A percentile compares a stretch with the other conserved stretches of the same genome.
These are phyloP conservation scores for Vitis hybrid DNA, from an alignment of 177 flowering plant species.

Conservation along the genomic window DNA sequence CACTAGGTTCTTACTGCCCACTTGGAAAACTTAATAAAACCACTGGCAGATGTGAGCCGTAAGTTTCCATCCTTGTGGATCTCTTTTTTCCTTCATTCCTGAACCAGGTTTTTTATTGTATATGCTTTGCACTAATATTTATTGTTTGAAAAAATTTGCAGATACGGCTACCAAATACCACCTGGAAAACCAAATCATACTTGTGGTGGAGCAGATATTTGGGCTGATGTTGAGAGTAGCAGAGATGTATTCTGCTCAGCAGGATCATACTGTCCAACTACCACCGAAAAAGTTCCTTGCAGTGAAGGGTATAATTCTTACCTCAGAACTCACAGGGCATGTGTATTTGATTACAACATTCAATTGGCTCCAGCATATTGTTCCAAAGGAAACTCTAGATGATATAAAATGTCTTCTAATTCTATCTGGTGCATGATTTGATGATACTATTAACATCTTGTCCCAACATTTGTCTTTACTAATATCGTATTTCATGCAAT, in stretches of 20 bases:
- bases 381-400: too few species aligned
- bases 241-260: conserved; percentile 63
- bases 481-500: conserved; percentile 9
- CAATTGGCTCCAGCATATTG: too few species aligned
- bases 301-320: conserved; percentile 40
- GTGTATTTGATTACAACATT: too few species aligned
- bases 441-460: too few species aligned
- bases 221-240: conserved; percentile 58
- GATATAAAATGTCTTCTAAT: too few species aligned
- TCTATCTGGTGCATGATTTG: too few species aligned
- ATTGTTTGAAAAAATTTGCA: conserved; percentile 17
- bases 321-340: too few species aligned
- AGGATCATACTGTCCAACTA: conserved; percentile 71
- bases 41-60: conserved; percentile 68
- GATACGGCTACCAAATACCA: conserved; percentile 60
- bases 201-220: conserved; percentile 72
- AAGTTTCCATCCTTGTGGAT: conserved; percentile 22
- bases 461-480: not conserved
- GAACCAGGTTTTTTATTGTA: too few species aligned
- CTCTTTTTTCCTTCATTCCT: too few species aligned
- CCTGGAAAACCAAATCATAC: conserved; percentile 53
- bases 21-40: conserved; percentile 40
- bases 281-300: conserved; percentile 32
- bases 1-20: conserved; percentile 67
- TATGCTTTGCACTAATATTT: too few species aligned